phyloP scores from a whole-genome alignment of 2,329 filamentous ascomycete genomes.

The Aspergillus cejpii region DNA sequence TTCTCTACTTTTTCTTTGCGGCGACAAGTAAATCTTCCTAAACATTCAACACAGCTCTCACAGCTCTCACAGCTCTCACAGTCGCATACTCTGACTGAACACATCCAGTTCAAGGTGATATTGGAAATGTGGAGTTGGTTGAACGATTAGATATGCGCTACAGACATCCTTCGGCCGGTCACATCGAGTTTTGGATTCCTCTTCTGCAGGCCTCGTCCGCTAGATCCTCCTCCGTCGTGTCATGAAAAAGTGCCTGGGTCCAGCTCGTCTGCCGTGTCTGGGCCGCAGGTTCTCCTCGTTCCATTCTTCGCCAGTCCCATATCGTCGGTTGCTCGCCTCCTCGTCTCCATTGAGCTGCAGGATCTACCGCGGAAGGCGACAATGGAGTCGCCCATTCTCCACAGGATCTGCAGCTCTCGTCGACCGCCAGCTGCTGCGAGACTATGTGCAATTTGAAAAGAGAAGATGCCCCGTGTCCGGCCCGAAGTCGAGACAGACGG shows the following conservation, averaged over 20 bases:
- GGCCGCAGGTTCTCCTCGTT: constrained; percentile 24
- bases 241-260: constrained; percentile 39
- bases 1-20: neutral
- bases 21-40: neutral
- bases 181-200: constrained; percentile 27
- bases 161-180: constrained; percentile 15
- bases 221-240: constrained; percentile 28
- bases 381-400: constrained; percentile 21
- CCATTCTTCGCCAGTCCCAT: constrained; percentile 9
- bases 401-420: constrained; percentile 12
- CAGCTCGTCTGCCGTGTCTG: constrained; percentile 32
- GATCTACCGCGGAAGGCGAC: constrained; percentile 9
- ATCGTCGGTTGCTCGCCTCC: constrained; percentile 6
- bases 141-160: constrained; percentile 26
- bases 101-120: neutral
- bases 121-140: constrained; percentile 11
- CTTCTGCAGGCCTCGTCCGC: constrained; percentile 20
- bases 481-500: constrained; percentile 14
- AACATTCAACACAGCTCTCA: neutral
- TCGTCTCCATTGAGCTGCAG: constrained; percentile 6
- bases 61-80: neutral
- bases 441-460: constrained; percentile 6
- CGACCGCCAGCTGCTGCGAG: constrained; percentile 17
- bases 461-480: constrained; percentile 15
- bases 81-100: neutral